Evolutionary conservation across 179 eudicot species (phyloP), one percentile per base, ranked within the genome.

Genomic region (Silene coronaria): DNA sequence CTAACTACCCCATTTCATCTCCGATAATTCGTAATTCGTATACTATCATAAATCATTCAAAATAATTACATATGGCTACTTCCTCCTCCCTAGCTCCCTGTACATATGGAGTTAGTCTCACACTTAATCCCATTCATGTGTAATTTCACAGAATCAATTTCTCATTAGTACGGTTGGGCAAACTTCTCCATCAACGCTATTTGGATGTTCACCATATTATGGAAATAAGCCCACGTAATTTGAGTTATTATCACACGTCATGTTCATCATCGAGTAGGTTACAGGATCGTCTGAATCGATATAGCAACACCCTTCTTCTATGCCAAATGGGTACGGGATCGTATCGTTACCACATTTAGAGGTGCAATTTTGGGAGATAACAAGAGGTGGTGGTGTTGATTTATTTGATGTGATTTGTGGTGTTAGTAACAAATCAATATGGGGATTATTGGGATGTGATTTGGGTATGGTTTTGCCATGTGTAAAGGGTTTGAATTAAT

Each of bases 281-380:
- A 6, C 34, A 14, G 24, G 21, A 7, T 66, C 14, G 3, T 64
- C 10, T 22, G 38, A 8, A 4, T 66, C 70, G 5, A 36, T 3
- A 14, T 38, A 72, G 34, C 51, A 72, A 36, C 76, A 81, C 0
- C 72, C 76, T 3, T 77, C 78, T 10, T 53, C 68, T 9, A 81
- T 81, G 0, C 84, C 84, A 65, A 81, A 81, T 9, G 81, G 84
- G 48, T 61, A 81, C 4, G 80, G 80, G 51, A 80, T 73, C 6
- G 61, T 11, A 0, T 70, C 17, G 11, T 70, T 48, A 3, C 80
- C 80, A 27, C 80, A 77, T 23, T 64, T 71, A 0, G 30, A 19
- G 2, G 45, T 48, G 12, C 80, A 78, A 27, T 46, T 17, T 21
- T 38, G 72, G 3, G 51, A n/a, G 2, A 64, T 28, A 32, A 64